Percentiles rank a stretch among this genome's conserved stretches.
phyloP scores from a whole-genome alignment of 495 filamentous ascomycete genomes.

The Annulohypoxylon bovei region DNA sequence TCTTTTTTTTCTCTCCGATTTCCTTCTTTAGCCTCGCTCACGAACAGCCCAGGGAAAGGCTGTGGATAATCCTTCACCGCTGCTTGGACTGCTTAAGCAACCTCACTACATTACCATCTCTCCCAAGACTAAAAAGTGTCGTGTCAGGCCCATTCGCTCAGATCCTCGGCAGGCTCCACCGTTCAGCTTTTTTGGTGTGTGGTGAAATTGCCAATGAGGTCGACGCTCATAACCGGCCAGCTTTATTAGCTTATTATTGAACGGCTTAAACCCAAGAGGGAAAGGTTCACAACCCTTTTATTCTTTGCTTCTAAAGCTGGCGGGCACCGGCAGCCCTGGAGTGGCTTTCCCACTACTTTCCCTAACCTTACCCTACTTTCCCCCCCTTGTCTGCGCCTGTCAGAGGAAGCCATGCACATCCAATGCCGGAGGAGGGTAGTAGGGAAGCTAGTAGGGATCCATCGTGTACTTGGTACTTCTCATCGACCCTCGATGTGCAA shows the following conservation, averaged over 20 bases:
- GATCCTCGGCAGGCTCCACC: conserved; percentile 44
- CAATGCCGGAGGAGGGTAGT: conserved; percentile 34
- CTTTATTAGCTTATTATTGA: conserved; percentile 40
- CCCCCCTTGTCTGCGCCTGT: conserved; percentile 27
- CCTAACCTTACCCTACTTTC: neutral
- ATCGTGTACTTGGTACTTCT: conserved; percentile 32
- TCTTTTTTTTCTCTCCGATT: conserved; percentile 31
- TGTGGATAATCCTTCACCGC: conserved; percentile 50
- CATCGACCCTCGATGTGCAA: conserved; percentile 18
- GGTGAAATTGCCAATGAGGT: conserved; percentile 44
- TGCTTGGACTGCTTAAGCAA: conserved; percentile 41
- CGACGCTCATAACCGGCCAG: conserved; percentile 35
- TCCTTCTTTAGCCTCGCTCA: conserved; percentile 27
- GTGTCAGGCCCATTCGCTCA: conserved; percentile 45
- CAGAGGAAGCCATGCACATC: conserved; percentile 33
- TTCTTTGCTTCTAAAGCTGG: conserved; percentile 39
- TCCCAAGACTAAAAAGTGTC: conserved; percentile 16
- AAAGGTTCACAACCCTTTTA: conserved; percentile 41
- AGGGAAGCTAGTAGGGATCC: conserved; percentile 30
- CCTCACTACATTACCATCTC: conserved; percentile 23
- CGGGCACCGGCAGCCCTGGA: conserved; percentile 36
- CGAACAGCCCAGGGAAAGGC: conserved; percentile 23
- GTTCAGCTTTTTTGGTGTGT: conserved; percentile 47
- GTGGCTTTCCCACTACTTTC: neutral
- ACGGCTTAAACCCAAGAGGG: conserved; percentile 37